Evolutionary conservation across 768 basidiomycete genomes (phyloP), one percentile per base, ranked within the genome.

Genomic region (Cyathus striatus): DNA sequence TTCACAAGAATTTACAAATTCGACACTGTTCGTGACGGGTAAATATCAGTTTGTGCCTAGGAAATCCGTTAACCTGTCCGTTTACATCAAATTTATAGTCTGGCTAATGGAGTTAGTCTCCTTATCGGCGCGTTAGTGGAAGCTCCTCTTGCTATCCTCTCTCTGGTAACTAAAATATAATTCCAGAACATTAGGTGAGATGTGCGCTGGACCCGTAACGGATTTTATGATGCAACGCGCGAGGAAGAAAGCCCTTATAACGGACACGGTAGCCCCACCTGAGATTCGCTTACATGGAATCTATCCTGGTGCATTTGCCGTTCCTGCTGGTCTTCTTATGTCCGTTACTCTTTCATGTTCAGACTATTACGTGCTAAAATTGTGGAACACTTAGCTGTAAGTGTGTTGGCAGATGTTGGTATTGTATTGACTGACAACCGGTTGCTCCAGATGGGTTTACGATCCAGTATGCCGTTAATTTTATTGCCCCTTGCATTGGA

Each of bases 51-150:
- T n/a, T n/a, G n/a, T n/a, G n/a, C n/a, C n/a, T n/a, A n/a, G n/a
- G n/a, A n/a, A n/a, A n/a, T n/a, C n/a, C n/a, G n/a, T n/a, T n/a
- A n/a, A n/a, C n/a, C n/a, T n/a, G n/a, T n/a, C n/a, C n/a, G n/a
- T n/a, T n/a, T n/a, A n/a, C n/a, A n/a, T n/a, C n/a, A n/a, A n/a
- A n/a, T n/a, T n/a, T n/a, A n/a, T n/a, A n/a, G n/a, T n/a, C 51
- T 67, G 5, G 64, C 65, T 6, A 67, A 64, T 43, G 65, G 65
- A 9, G 56, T 67, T n/a, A 65, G 61, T 40, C 54, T 67, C n/a
- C 47, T 64, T 16, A 54, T 67, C 32, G 65, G 65, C 46, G 63
- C 57, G 65, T 63, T 37, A 51, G 63, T 50, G 10, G n/a, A n/a
- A n/a, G 20, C 13, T 7, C 14, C 12, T 32, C 16, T 30, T 13